Percentiles rank a stretch among this genome's conserved stretches.
Conservation (phyloP, 768 basidiomycete species). For the Dioszegia crocea region DNA sequence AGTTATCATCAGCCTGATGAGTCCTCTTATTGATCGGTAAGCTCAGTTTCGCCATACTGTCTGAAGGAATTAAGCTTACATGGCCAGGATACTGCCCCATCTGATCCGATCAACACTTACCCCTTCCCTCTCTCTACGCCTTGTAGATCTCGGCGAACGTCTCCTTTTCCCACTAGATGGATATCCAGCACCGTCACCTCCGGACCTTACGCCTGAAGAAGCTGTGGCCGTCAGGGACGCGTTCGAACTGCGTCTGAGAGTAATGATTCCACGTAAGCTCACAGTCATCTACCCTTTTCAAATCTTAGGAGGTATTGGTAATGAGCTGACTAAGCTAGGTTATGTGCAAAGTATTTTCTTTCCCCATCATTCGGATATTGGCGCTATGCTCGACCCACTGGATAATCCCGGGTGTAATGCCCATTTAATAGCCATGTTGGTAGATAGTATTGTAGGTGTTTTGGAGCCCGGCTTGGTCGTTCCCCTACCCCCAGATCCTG, state of each 20-base stretch:
- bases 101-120: conserved; percentile 61
- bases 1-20: conserved; percentile 14
- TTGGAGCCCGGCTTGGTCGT: conserved; percentile 70
- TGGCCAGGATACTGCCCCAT: conserved; percentile 63
- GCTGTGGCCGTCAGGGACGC: conserved; percentile 58
- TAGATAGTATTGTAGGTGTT: conserved; percentile 67
- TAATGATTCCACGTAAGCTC: conserved; percentile 53
- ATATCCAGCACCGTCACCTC: conserved; percentile 69
- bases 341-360: conserved; percentile 5
- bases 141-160: conserved; percentile 60
- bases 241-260: conserved; percentile 52
- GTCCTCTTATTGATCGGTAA: conserved; percentile 29
- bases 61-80: conserved; percentile 3
- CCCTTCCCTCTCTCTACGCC: conserved; percentile 56
- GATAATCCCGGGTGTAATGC: conserved; percentile 62
- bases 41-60: background rate
- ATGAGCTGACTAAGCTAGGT: background rate
- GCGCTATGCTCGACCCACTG: conserved; percentile 45
- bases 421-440: conserved; percentile 67
- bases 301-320: background rate
- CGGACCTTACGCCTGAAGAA: conserved; percentile 74
- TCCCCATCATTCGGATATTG: background rate
- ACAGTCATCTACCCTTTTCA: conserved; percentile 10
- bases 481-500: background rate
- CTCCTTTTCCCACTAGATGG: conserved; percentile 74